Evolutionary conservation across 306 rosid species (phyloP).

Genomic region (Rubus parviflorus): DNA sequence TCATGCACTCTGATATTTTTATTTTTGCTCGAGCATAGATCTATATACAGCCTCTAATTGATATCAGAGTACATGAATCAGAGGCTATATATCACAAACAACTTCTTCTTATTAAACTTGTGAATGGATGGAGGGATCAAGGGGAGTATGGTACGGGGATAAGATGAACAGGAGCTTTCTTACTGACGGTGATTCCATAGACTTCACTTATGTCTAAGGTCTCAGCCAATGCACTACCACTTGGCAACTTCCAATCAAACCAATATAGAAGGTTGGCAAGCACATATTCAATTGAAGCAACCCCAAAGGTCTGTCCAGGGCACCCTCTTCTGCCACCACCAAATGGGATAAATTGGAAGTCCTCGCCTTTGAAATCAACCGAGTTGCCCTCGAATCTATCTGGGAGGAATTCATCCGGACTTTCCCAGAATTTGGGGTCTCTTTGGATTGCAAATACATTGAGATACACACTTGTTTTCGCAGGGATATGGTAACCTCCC

Average conservation of each 20-base stretch:
- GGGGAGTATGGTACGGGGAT: conserved; percentile 16
- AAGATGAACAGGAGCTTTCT: conserved; percentile 37
- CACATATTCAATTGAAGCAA: conserved; percentile 16
- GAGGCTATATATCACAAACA: too few species aligned
- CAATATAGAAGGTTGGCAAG: conserved; percentile 35
- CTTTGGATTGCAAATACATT: conserved; percentile 52
- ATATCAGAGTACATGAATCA: too few species aligned
- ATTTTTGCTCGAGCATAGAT: too few species aligned
- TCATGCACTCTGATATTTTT: too few species aligned
- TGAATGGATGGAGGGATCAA: not conserved
- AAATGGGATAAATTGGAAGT: conserved; percentile 30
- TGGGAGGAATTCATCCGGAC: conserved; percentile 33
- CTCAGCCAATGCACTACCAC: not conserved
- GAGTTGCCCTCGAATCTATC: conserved; percentile 34
- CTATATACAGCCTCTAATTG: too few species aligned
- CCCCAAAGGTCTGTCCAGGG: conserved; percentile 26
- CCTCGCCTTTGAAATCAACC: conserved; percentile 28
- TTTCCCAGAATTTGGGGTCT: conserved; percentile 39
- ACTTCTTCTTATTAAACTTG: too few species aligned
- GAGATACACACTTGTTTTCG: conserved; percentile 32
- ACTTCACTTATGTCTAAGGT: conserved; percentile 40
- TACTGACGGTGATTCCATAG: conserved; percentile 19
- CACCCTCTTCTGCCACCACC: conserved; percentile 41
- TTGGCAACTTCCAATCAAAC: conserved; percentile 47
- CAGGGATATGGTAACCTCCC: conserved; percentile 41